Base-by-base conservation (phyloP, 768 basidiomycete species). In the Phlegmacium glaucopus region DNA sequence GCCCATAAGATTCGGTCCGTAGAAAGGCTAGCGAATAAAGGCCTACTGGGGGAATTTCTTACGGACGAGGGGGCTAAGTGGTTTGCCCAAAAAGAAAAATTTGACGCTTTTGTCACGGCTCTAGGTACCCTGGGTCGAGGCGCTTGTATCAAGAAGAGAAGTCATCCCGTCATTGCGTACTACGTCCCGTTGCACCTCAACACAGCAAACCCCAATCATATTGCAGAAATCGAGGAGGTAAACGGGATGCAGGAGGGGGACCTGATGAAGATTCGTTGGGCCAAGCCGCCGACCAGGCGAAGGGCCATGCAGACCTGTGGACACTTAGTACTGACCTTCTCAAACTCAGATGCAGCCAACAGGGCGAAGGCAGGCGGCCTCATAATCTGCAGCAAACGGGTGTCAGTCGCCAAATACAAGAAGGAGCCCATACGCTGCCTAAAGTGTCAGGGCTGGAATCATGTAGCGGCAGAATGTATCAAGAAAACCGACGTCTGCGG, bases 401-500 rank as follows among this genome's bases (percentile, higher is more conserved):
- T n/a, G n/a, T n/a, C n/a, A n/a, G n/a, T n/a, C n/a, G n/a, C n/a
- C n/a, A n/a, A n/a, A n/a, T n/a, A n/a, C n/a, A n/a, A n/a, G n/a
- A n/a, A n/a, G n/a, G n/a, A n/a, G n/a, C n/a, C n/a, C n/a, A n/a
- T n/a, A n/a, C n/a, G n/a, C n/a, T n/a, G n/a, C n/a, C n/a, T n/a
- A n/a, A n/a, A n/a, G n/a, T n/a, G n/a, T n/a, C n/a, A n/a, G n/a
- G n/a, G n/a, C n/a, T n/a, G n/a, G n/a, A n/a, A n/a, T n/a, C n/a
- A n/a, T n/a, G n/a, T n/a, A n/a, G n/a, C n/a, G n/a, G n/a, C n/a
- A n/a, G n/a, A n/a, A n/a, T n/a, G n/a, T n/a, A n/a, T n/a, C n/a
- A n/a, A n/a, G 5, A 32, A 39, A 1, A 35, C 40, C 3, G 53
- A 58, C 39, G 51, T 32, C 9, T 60, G 58, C 36, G 48, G 51